These are phyloP conservation scores for Psophocarpus tetragonolobus DNA, from an alignment of 306 rosid genomes.

Conservation along the genomic window DNA sequence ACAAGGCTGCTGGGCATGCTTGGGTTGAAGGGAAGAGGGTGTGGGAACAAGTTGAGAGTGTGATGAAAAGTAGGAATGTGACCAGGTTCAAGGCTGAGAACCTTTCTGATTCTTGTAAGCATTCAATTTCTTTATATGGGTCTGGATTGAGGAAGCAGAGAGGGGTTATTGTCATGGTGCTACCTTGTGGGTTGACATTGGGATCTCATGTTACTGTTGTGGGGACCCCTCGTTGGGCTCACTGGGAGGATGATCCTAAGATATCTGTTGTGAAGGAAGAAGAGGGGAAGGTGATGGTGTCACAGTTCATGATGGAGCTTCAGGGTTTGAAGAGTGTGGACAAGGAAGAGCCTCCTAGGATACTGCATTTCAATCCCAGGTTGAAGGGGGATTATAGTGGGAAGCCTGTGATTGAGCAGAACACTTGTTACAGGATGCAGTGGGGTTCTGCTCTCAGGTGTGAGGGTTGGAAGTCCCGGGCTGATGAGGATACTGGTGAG, in stretches of 20 bases:
- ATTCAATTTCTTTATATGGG: constrained; percentile 51
- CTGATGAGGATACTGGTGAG: constrained; percentile 70
- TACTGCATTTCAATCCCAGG: constrained; percentile 75
- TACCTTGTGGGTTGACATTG: constrained; percentile 67
- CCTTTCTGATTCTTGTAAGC: constrained; percentile 54
- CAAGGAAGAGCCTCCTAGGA: constrained; percentile 71
- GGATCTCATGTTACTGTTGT: constrained; percentile 71
- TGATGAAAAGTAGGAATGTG: constrained; percentile 26
- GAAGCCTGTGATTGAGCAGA: constrained; percentile 67
- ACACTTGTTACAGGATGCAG: constrained; percentile 73
- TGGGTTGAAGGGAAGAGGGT: constrained; percentile 57
- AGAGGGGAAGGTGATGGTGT: constrained; percentile 60
- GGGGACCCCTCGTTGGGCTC: constrained; percentile 74
- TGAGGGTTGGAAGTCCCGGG: constrained; percentile 69
- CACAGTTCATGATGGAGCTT: constrained; percentile 76
- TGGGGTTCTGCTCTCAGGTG: constrained; percentile 70
- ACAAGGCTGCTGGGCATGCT: constrained; percentile 53
- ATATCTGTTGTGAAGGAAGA: constrained; percentile 58
- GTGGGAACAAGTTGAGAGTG: constrained; percentile 57
- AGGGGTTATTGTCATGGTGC: constrained; percentile 48
- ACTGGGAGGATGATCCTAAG: constrained; percentile 57
- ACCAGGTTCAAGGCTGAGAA: constrained; percentile 34
- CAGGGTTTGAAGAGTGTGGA: constrained; percentile 75
- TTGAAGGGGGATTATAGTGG: constrained; percentile 74
- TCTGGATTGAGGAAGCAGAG: constrained; percentile 39